Base-by-base conservation (phyloP, 495 filamentous ascomycete genomes). In the Trichoderma gamsii region DNA sequence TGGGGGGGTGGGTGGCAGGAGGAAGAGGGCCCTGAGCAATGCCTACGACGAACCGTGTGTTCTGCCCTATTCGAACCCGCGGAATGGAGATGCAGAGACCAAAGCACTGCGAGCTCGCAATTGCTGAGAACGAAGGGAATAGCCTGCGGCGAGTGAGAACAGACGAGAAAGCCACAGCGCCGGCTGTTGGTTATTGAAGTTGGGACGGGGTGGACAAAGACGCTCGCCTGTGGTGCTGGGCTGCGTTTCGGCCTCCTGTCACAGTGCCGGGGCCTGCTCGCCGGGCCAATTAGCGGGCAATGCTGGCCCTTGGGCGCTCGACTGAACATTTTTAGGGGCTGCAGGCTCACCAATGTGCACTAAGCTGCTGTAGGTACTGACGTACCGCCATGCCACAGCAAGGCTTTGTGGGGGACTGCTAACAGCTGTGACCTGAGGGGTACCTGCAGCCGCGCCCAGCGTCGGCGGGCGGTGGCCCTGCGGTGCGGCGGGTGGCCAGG, bases 341-440 rank as follows among this genome's bases (percentile, higher is more conserved):
- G 63, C 35, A 65, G 16, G 41, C 35, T 41, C 41, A 41, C 32
- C 63, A 44, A 23, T 18, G 35, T 25, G 35, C 35, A 41, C 63
- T 65, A 65, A 27, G 12, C 63, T 23, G 18, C 49, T 25, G 49
- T 52, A 52, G 49, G 49, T 52, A 41, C 23, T 65, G 63, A 65
- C 63, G 35, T 41, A 65, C 41, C 8, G 41, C 35, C 35, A 35
- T 65, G 63, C 63, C 35, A n/a, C 63, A 32, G 41, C 63, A 44
- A 44, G 63, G 63, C 63, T 41, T 43, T 65, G 35, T 65, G 63
- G 63, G 63, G 63, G 41, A 64, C 61, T 41, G 29, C 29, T 64
- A 32, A 64, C 29, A 25, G 29, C 38, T 12, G 61, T 25, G 61
- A 64, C 61, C 16, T 35, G 61, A 8, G 21, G n/a, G 21, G 51